A percentile compares a stretch with the other conserved stretches of the same genome.
These are phyloP conservation scores for Neopestalotiopsis clavispora DNA, from an alignment of 2,329 filamentous ascomycete species.

Conservation along the genomic window DNA sequence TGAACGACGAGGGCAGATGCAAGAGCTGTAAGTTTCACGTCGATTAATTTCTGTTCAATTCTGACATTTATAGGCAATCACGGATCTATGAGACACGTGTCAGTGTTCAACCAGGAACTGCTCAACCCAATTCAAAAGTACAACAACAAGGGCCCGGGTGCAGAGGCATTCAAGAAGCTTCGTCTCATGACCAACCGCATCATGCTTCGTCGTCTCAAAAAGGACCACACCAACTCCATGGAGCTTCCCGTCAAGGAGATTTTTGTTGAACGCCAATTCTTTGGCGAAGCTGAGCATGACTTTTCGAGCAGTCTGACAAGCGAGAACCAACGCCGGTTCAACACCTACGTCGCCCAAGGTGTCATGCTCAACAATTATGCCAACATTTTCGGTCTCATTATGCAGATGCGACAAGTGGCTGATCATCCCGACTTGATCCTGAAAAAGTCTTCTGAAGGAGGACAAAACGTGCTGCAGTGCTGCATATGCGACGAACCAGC, in stretches of 20 bases:
- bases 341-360: constrained; percentile 93
- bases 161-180: constrained; percentile 78
- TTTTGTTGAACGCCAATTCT: constrained; percentile 91
- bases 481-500: constrained; percentile 96
- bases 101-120: constrained; percentile 92
- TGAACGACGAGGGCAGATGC: constrained; percentile 75
- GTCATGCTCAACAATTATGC: constrained; percentile 97
- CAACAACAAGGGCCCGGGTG: constrained; percentile 66
- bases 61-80: constrained; percentile 30
- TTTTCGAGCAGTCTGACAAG: constrained; percentile 97
- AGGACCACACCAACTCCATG: constrained; percentile 92
- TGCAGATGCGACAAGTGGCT: constrained; percentile 98
- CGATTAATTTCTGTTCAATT: constrained; percentile 1
- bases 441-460: constrained; percentile 83
- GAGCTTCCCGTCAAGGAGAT: constrained; percentile 96
- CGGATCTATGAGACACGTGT: constrained; percentile 60
- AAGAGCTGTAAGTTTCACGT: constrained; percentile 64
- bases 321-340: constrained; percentile 84
- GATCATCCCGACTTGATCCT: constrained; percentile 95
- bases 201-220: constrained; percentile 95
- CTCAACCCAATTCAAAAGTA: constrained; percentile 78
- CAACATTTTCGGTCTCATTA: constrained; percentile 98
- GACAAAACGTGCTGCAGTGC: constrained; percentile 89
- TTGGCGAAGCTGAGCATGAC: constrained; percentile 94
- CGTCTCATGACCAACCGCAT: constrained; percentile 89